Conservation (phyloP, 2,329 filamentous ascomycete genomes). For the Talaromyces piceae region DNA sequence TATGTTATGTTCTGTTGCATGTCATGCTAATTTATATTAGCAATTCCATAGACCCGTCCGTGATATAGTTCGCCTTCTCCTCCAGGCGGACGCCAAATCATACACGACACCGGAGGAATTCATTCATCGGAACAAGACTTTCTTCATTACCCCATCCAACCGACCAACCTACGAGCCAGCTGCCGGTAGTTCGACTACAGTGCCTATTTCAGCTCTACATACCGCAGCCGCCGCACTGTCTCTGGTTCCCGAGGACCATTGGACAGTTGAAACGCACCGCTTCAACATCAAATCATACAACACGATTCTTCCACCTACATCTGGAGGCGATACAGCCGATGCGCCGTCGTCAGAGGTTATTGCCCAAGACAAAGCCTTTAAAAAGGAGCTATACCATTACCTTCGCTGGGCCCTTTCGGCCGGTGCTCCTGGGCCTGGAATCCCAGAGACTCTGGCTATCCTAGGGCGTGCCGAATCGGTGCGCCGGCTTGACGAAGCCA, state of each 20-base stretch:
- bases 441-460: conserved; percentile 47
- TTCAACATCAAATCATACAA: conserved; percentile 33
- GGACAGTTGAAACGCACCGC: conserved; percentile 33
- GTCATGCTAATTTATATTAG: neutral
- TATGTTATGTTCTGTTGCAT: neutral
- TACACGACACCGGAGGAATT: conserved; percentile 52
- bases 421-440: conserved; percentile 46
- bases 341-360: conserved; percentile 9
- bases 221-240: conserved; percentile 37
- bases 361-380: conserved; percentile 28
- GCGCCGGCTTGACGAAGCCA: conserved; percentile 37
- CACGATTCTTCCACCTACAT: conserved; percentile 11
- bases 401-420: conserved; percentile 51
- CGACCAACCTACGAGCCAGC: conserved; percentile 19
- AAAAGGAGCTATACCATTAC: conserved; percentile 46
- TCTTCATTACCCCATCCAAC: conserved; percentile 43
- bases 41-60: neutral
- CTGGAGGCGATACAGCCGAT: neutral
- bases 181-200: conserved; percentile 9
- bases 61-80: conserved; percentile 7
- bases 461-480: conserved; percentile 48
- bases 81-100: conserved; percentile 49
- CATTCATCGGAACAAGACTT: conserved; percentile 48
- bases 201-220: conserved; percentile 32
- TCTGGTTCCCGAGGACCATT: conserved; percentile 35